Evolutionary conservation across 2,329 filamentous ascomycete genomes (phyloP).

Genomic region (Raffaelea deltoideospora): DNA sequence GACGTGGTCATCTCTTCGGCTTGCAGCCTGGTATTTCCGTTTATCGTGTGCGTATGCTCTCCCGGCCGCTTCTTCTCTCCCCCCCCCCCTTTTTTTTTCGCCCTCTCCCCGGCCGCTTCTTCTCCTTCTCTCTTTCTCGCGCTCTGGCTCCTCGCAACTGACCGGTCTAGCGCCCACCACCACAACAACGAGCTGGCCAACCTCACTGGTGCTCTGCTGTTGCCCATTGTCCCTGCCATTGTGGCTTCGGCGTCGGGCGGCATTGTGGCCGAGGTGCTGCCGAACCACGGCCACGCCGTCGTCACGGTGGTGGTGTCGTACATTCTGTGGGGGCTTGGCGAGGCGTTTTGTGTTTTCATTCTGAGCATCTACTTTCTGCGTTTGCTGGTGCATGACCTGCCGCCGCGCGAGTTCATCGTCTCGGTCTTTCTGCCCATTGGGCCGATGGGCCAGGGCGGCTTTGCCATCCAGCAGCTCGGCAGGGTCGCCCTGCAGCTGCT

Average conservation of each 20-base stretch:
- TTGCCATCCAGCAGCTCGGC: conserved; percentile 28
- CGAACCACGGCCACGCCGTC: conserved; percentile 36
- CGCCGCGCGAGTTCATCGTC: conserved; percentile 48
- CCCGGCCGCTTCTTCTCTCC: too few species aligned
- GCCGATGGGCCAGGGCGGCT: conserved; percentile 47
- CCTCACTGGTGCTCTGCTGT: conserved; percentile 44
- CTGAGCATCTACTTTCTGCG: conserved; percentile 57
- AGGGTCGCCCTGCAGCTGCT: conserved; percentile 20
- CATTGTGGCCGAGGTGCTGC: conserved; percentile 45
- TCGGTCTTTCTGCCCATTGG: conserved; percentile 47
- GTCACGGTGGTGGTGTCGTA: conserved; percentile 51
- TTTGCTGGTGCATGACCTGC: conserved; percentile 49
- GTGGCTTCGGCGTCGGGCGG: conserved; percentile 49
- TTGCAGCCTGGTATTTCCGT: conserved; percentile 32
- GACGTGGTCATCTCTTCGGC: conserved; percentile 29
- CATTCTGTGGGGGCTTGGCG: conserved; percentile 52
- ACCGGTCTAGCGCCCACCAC: conserved; percentile 9
- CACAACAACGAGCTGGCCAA: conserved; percentile 18
- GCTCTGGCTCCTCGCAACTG: not conserved
- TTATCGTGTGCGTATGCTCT: conserved; percentile 28
- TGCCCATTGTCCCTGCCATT: conserved; percentile 47
- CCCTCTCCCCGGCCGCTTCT: not conserved
- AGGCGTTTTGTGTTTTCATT: conserved; percentile 41
- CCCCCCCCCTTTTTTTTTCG: not conserved
- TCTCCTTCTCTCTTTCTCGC: not conserved